Percentiles rank a stretch among this genome's conserved stretches.
phyloP scores from a whole-genome alignment of 179 eudicot genomes.

The Vitellaria paradoxa region DNA sequence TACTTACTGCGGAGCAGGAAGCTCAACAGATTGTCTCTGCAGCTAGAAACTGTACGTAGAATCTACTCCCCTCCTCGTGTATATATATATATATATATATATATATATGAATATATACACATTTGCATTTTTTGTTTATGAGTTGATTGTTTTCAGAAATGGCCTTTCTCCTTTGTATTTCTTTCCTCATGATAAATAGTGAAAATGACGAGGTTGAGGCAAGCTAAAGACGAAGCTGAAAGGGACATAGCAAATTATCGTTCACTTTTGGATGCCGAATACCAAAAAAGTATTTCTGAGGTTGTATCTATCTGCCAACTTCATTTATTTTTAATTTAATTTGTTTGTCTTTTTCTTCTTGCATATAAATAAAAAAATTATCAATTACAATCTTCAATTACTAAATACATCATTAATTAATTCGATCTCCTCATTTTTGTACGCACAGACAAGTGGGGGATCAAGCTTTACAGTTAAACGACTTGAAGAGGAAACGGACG shows the following conservation, averaged over 20 bases:
- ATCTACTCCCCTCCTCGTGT: background rate
- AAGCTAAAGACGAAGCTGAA: constrained; percentile 59
- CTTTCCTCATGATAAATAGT: constrained; percentile 8
- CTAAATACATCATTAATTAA: background rate
- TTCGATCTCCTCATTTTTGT: background rate
- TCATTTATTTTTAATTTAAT: background rate
- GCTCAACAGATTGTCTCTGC: constrained; percentile 45
- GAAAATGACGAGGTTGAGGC: constrained; percentile 42
- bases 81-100: background rate
- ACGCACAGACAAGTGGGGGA: constrained; percentile 38
- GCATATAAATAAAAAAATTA: background rate
- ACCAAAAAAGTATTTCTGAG: constrained; percentile 40
- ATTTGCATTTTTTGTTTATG: background rate
- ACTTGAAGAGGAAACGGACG: constrained; percentile 49
- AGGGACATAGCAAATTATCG: constrained; percentile 37
- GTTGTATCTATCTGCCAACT: constrained; percentile 12
- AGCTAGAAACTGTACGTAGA: constrained; percentile 43
- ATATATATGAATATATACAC: background rate
- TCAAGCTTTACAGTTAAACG: constrained; percentile 44
- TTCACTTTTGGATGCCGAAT: constrained; percentile 43
- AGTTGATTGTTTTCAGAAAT: background rate
- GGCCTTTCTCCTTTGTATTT: background rate
- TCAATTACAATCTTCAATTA: background rate
- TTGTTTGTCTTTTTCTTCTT: background rate
- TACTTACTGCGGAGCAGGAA: constrained; percentile 54